These are phyloP conservation scores for Rhynchosporium secalis DNA, from an alignment of 2,329 filamentous ascomycete genomes.

Conservation along the genomic window DNA sequence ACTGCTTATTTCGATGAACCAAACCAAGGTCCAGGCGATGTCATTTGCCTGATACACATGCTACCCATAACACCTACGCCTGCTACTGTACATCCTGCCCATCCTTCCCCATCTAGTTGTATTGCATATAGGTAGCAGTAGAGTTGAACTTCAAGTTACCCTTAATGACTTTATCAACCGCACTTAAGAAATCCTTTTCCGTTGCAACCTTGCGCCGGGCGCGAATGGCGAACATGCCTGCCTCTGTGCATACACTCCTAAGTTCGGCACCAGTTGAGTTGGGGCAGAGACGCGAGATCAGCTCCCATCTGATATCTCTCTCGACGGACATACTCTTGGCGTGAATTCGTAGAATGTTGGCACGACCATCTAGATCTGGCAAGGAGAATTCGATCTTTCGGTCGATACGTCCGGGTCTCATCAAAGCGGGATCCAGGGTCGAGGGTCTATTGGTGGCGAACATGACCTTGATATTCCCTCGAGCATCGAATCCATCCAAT, in stretches of 20 bases:
- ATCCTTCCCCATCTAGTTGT: constrained; percentile 68
- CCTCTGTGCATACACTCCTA: constrained; percentile 94
- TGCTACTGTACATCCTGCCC: constrained; percentile 37
- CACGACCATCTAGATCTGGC: constrained; percentile 93
- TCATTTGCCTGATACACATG: constrained; percentile 30
- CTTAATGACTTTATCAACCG: constrained; percentile 99
- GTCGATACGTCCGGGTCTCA: constrained; percentile 96
- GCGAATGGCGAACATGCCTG: constrained; percentile 97
- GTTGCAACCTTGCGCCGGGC: constrained; percentile 94
- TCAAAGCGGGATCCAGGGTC: constrained; percentile 92
- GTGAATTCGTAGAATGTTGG: constrained; percentile 97
- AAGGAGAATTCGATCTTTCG: constrained; percentile 98
- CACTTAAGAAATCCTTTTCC: constrained; percentile 97
- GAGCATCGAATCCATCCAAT: constrained; percentile 91
- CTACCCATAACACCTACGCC: constrained; percentile 39
- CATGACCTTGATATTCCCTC: constrained; percentile 99
- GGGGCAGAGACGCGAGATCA: constrained; percentile 94
- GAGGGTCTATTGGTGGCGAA: constrained; percentile 97
- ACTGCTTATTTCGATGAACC: background rate
- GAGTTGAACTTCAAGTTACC: constrained; percentile 99
- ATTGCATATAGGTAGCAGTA: constrained; percentile 97
- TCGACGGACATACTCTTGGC: constrained; percentile 99
- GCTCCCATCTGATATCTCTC: constrained; percentile 97
- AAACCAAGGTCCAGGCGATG: constrained; percentile 7
- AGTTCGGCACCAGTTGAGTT: constrained; percentile 97